Percentiles rank a stretch among this genome's conserved stretches.
Conservation (phyloP, 2,329 filamentous ascomycete species). For the Arachnopeziza araneosa region DNA sequence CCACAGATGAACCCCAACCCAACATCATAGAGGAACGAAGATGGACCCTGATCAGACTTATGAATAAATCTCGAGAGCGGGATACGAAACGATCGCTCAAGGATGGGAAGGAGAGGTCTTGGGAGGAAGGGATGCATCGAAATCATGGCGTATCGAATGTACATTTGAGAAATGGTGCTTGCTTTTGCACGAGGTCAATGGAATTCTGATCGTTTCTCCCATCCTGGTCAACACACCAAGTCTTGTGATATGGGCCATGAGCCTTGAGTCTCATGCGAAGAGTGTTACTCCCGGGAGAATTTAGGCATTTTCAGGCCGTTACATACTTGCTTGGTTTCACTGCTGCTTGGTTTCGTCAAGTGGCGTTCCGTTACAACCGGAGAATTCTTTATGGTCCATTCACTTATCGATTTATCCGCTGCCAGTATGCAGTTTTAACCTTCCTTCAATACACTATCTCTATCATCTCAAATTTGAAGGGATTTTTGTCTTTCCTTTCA, state of each 20-base stretch:
- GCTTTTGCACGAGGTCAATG: constrained; percentile 21
- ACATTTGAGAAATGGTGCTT: constrained; percentile 26
- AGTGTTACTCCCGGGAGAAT: no score
- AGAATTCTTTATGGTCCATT: no score
- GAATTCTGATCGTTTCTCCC: constrained; percentile 7
- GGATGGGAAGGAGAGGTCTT: constrained; percentile 24
- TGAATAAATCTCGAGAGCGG: constrained; percentile 24
- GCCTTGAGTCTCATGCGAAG: no score
- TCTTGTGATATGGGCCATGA: background rate
- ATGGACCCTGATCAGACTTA: constrained; percentile 25
- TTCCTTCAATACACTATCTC: no score
- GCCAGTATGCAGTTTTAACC: no score
- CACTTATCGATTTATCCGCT: no score
- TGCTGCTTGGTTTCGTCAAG: no score
- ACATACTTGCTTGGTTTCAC: no score
- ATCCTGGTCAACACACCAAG: background rate
- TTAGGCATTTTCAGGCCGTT: no score
- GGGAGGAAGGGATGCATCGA: constrained; percentile 29
- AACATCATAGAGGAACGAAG: constrained; percentile 49
- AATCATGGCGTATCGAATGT: constrained; percentile 27
- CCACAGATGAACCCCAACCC: constrained; percentile 82
- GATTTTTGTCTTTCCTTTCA: no score
- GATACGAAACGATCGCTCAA: constrained; percentile 18
- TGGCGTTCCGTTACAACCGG: no score
- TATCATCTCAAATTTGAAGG: no score